Base-by-base conservation (phyloP, 345 rosid genomes). In the Trapa bicornis region DNA sequence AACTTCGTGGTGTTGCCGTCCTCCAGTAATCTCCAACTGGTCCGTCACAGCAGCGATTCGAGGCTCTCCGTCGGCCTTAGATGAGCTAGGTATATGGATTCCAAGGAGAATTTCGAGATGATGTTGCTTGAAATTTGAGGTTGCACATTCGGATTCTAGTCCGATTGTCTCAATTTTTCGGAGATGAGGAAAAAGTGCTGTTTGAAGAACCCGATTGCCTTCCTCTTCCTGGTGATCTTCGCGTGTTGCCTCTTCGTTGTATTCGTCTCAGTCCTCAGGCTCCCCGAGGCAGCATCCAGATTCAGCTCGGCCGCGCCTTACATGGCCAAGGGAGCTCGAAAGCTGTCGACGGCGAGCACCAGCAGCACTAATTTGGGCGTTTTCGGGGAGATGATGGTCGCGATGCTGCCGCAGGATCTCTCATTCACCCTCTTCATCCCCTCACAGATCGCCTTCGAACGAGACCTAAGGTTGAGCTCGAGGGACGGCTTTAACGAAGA, bases 401-500 rank as follows among this genome's bases (percentile, higher is more conserved):
- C 68, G 62, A 92, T 89, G 98, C 71, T 92, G 65, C 96, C 97
- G 0, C 77, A 76, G 54, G 94, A 85, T 78, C 96, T 89, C 35
- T 79, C 84, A 50, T 88, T 92, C 76, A 92, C 98, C 0, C 78
- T 89, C 69, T 92, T 86, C 41, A 69, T 92, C 47, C 96, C 98
- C 36, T 86, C 96, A 0, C 82, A 75, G 45, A 71, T 61, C 58
- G 84, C 96, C 37, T 88, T 89, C 36, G 62, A 65, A 65, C 91
- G 83, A 12, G 92, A 89, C 74, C 76, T 92, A 35, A 74, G 79
- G 70, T 70, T 88, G 37, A 77, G 43, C 37, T 32, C 4, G 12
- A 76, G 78, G 47, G 65, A 41, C 6, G 78, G 85, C 73, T 48
- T 72, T 38, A 64, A 22, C 0, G 70, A 38, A 0, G 85, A 79